These are phyloP conservation scores for Hypoxylon lienhwacheense DNA, from an alignment of 495 filamentous ascomycete species.

Conservation along the genomic window DNA sequence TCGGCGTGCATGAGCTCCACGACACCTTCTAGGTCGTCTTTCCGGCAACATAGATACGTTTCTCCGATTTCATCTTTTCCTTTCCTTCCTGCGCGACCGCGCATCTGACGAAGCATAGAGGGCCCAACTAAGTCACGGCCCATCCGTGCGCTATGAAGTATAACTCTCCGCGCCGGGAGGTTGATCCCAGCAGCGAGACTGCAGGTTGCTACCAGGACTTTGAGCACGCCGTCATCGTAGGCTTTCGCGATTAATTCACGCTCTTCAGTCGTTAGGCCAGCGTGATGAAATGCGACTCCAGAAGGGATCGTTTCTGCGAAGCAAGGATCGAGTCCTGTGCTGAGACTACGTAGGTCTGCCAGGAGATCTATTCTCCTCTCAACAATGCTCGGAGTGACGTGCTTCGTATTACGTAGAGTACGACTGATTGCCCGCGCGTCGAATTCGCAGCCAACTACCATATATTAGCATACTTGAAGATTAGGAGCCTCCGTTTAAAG, in stretches of 20 bases:
- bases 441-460: slow-evolving; percentile 56
- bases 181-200: slow-evolving; percentile 87
- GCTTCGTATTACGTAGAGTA: slow-evolving; percentile 55
- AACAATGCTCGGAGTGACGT: slow-evolving; percentile 51
- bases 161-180: slow-evolving; percentile 72
- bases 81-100: slow-evolving; percentile 79
- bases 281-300: slow-evolving; percentile 82
- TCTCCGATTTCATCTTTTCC: slow-evolving; percentile 81
- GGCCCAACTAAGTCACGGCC: slow-evolving; percentile 75
- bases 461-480: slow-evolving; percentile 9
- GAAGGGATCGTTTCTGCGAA: slow-evolving; percentile 64
- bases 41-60: slow-evolving; percentile 76
- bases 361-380: slow-evolving; percentile 67
- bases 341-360: slow-evolving; percentile 66
- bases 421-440: slow-evolving; percentile 66
- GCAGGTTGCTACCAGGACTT: slow-evolving; percentile 77
- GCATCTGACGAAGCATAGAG: slow-evolving; percentile 77
- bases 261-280: slow-evolving; percentile 79
- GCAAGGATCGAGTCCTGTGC: slow-evolving; percentile 66
- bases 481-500: not conserved
- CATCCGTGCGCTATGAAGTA: slow-evolving; percentile 77
- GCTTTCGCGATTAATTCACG: slow-evolving; percentile 72
- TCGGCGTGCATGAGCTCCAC: slow-evolving; percentile 73
- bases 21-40: slow-evolving; percentile 68
- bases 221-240: slow-evolving; percentile 70